These are phyloP conservation scores for Cryptosporidium muris DNA, from an alignment of 169 alveolate species.

Conservation along the genomic window DNA sequence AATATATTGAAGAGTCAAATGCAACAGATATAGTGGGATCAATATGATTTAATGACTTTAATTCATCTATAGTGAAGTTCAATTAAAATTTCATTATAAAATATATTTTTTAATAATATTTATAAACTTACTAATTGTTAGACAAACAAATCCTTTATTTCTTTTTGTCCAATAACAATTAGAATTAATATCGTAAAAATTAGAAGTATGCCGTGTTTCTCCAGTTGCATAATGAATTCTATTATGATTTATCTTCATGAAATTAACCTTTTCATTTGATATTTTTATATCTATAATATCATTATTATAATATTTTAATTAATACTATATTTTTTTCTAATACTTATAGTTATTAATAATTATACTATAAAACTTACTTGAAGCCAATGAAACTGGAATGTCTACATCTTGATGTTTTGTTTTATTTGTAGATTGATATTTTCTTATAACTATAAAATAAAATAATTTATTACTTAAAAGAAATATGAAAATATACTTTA, in stretches of 20 bases:
- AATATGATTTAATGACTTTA: slow-evolving; percentile 23
- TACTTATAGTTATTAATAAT: not conserved
- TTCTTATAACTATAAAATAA: slow-evolving; percentile 12
- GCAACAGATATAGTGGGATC: slow-evolving; percentile 56
- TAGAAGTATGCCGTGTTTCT: slow-evolving; percentile 27
- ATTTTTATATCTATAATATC: slow-evolving; percentile 6
- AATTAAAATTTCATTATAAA: not conserved
- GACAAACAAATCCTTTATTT: not conserved
- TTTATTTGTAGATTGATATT: slow-evolving; percentile 24
- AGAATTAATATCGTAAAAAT: slow-evolving; percentile 54
- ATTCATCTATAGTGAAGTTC: slow-evolving; percentile 10
- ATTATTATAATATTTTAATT: not conserved
- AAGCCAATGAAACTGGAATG: not conserved
- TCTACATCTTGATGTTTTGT: not conserved
- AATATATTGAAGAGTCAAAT: slow-evolving; percentile 38
- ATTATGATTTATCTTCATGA: slow-evolving; percentile 23
- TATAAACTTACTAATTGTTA: slow-evolving; percentile 41
- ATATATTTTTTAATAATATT: not conserved
- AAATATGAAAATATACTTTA: no score
- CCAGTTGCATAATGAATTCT: slow-evolving; percentile 46
- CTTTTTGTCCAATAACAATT: slow-evolving; percentile 59
- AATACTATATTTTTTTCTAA: not conserved
- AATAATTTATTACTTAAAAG: no score
- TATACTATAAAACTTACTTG: not conserved
- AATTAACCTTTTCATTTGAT: not conserved